Base-by-base conservation (phyloP, 2,329 filamentous ascomycete genomes). In the Hymenoscyphus occultus region DNA sequence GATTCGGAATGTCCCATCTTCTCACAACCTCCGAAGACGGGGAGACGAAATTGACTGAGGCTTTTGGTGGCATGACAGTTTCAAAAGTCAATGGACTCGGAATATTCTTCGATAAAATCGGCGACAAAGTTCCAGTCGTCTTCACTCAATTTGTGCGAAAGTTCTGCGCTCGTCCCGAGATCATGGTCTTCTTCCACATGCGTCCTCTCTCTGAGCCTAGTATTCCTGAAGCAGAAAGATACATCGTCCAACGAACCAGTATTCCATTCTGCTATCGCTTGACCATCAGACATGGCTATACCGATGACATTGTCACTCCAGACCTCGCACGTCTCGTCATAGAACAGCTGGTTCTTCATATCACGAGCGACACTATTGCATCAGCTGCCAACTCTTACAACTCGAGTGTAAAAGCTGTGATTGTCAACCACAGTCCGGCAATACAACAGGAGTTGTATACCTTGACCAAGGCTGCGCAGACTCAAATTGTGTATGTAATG, bases 101-200 rank as follows among this genome's bases (percentile, higher is more conserved):
- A 1, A 86, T 93, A 63, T 93, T 91, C 79, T 92, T 93, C 74
- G 90, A 93, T 77, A 93, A 93, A 76, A 82, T 85, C 0, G 90
- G 90, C 56, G 82, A 85, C 45, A 82, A 83, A 5, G 85, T 84
- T 0, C 89, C 88, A 1, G 83, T 83, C 7, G 87, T 89, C 10
- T 92, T 91, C 74, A 84, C 86, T 3, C 88, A 93, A 61, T 93
- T 92, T 73, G 80, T 91, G 10, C 84, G 82, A 60, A 92, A 92
- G 73, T 88, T 93, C 67, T 84, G 84, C 58, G 85, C 87, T 0
- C 80, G 84, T 5, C 89, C 90, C 0, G 86, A 90, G 39, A 83
- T 91, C 12, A 83, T 85, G n/a, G 81, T 92, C 1, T 92, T 93
- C 75, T 90, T 93, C 74, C 90, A 93, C 71, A 81, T 93, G 65